phyloP scores from a whole-genome alignment of 1,139 yeast genomes.

The Geotrichum aggregatum region DNA sequence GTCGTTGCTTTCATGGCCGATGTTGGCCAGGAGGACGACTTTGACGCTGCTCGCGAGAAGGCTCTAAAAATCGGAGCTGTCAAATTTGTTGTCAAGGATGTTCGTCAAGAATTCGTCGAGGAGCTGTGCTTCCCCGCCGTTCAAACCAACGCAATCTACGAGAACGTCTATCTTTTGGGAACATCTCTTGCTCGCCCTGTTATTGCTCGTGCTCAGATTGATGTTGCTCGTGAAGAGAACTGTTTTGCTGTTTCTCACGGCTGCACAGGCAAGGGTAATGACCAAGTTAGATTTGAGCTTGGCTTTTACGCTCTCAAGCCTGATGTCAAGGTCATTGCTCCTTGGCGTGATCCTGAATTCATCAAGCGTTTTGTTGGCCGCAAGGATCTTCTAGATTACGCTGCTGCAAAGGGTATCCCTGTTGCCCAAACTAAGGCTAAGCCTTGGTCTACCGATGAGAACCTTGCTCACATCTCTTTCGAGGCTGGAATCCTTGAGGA shows the following conservation, averaged over 20 bases:
- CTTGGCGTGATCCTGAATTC: constrained; percentile 97
- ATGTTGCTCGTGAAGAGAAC: constrained; percentile 94
- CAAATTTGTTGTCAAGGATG: constrained; percentile 89
- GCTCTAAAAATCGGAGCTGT: constrained; percentile 96
- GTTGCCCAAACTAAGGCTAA: constrained; percentile 96
- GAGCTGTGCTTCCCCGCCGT: constrained; percentile 94
- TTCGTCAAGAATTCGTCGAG: constrained; percentile 90
- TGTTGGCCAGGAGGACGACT: constrained; percentile 98
- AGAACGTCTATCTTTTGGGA: constrained; percentile 91
- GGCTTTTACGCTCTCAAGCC: constrained; percentile 97
- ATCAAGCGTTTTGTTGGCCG: constrained; percentile 97
- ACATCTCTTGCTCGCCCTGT: constrained; percentile 98
- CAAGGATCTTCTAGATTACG: constrained; percentile 89
- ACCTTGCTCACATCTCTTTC: constrained; percentile 95
- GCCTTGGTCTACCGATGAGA: constrained; percentile 99
- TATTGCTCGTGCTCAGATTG: constrained; percentile 95
- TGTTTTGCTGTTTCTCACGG: constrained; percentile 99
- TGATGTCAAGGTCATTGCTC: constrained; percentile 93
- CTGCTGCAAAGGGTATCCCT: constrained; percentile 84
- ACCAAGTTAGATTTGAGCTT: constrained; percentile 95
- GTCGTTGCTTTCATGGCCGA: constrained; percentile 97
- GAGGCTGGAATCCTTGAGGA: constrained; percentile 99
- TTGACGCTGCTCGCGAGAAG: constrained; percentile 93
- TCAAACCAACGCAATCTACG: constrained; percentile 94
- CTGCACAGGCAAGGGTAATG: constrained; percentile 99